Evolutionary conservation across 2,329 filamentous ascomycete genomes (phyloP), one percentile per base, ranked within the genome.

Genomic region (Pseudogymnoascus sp.): DNA sequence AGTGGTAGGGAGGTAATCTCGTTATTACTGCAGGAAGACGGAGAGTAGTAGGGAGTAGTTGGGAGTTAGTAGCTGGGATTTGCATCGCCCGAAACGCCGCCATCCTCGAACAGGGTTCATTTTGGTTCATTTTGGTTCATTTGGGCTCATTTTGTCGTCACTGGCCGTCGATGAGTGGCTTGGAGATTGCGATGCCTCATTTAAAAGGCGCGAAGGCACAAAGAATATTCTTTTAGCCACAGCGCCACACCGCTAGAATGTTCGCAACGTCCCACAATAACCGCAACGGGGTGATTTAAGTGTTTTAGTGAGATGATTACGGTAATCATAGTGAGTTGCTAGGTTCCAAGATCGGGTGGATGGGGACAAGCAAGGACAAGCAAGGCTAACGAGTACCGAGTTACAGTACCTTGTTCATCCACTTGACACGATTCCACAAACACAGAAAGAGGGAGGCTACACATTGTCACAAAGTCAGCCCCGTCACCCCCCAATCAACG

Each of bases 201-300:
- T 36, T 58, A 20, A 37, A 12, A 50, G n/a, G 57, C 22, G 22
- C 22, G 22, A 25, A 35, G 30, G 43, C 43, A 18, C 8, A 6
- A n/a, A 30, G 47, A 53, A 53, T 53, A 53, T 53, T 53, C 47
- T 33, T 53, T 33, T 53, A 53, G 47, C 47, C 47, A 53, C 47
- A 53, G 28, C 47, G 47, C 47, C 47, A 53, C 47, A 53, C 47
- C 28, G 47, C 28, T 53, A 53, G 47, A 53, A 43, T 6, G 20
- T 33, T 33, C 30, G 30, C 35, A 37, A 36, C 12, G 35, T 37
- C 35, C 35, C 35, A 37, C 35, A 37, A 6, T 37, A 25, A 25
- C 22, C 22, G 5, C 22, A 25, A 25, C 22, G 2, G 22, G 18
- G 18, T 18, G 18, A 18, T 18, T 18, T 18, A 2, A 18, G 22